Evolutionary conservation across 2,329 filamentous ascomycete species (phyloP).

Genomic region (Penicillium brasilianum): DNA sequence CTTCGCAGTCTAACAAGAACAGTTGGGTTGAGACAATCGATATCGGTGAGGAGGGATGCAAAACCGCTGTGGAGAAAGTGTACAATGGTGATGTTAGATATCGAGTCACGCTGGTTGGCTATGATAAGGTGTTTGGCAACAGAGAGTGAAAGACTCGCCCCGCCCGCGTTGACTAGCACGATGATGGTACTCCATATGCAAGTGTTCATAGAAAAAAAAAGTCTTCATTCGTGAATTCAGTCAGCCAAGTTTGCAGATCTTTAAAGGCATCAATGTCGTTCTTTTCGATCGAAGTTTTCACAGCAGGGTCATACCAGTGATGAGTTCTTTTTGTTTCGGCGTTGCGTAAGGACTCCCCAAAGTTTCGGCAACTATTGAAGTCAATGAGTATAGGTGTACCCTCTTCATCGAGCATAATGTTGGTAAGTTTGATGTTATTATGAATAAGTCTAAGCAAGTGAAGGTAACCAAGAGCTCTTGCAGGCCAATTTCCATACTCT

Average conservation of each 20-base stretch:
- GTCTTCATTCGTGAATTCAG: not conserved
- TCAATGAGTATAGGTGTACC: constrained; percentile 34
- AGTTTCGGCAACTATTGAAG: constrained; percentile 36
- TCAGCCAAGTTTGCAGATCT: not conserved
- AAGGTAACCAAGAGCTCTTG: constrained; percentile 28
- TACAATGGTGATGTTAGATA: no score
- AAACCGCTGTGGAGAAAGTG: no score
- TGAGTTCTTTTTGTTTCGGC: constrained; percentile 26
- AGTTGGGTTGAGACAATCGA: no score
- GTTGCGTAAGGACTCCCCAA: constrained; percentile 23
- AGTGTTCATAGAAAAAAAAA: not conserved
- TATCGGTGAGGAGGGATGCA: no score
- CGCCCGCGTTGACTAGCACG: not conserved
- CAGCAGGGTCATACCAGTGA: constrained; percentile 25
- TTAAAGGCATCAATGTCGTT: constrained; percentile 22
- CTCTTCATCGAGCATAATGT: constrained; percentile 38
- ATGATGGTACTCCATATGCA: not conserved
- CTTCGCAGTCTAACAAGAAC: no score
- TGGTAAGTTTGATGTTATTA: constrained; percentile 39
- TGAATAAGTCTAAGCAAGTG: constrained; percentile 37
- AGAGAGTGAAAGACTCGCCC: no score
- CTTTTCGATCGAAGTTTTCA: constrained; percentile 22
- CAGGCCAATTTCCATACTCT: not conserved
- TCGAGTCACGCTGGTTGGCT: no score
- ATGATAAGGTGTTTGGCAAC: no score